phyloP scores from a whole-genome alignment of 2,329 filamentous ascomycete genomes.

The Colletotrichum kahawae region DNA sequence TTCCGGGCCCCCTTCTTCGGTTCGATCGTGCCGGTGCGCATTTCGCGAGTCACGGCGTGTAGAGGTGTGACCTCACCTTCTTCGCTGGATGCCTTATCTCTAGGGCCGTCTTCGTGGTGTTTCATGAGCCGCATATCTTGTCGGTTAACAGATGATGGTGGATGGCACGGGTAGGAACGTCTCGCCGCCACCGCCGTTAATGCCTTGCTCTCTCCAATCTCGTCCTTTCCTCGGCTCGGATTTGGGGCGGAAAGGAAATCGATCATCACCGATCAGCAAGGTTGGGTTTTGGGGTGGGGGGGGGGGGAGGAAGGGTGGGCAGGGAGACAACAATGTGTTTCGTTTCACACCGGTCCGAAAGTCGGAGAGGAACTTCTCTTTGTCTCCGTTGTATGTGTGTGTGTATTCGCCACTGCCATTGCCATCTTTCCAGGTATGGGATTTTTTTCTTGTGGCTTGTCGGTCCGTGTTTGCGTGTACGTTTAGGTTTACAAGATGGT shows the following conservation, averaged over 20 bases:
- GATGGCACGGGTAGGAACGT: neutral
- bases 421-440: neutral
- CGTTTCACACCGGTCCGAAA: conserved; percentile 1
- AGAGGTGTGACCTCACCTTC: neutral
- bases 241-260: neutral
- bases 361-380: neutral
- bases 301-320: neutral
- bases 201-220: neutral
- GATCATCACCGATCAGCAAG: neutral
- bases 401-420: neutral
- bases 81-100: neutral
- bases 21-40: neutral
- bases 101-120: neutral
- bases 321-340: neutral
- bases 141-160: neutral
- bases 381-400: neutral
- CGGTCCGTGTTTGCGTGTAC: neutral
- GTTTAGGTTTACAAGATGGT: neutral
- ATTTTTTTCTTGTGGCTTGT: neutral
- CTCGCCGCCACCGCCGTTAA: neutral
- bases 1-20: neutral
- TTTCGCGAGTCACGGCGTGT: neutral
- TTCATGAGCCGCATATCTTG: conserved; percentile 13
- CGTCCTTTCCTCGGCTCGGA: neutral
- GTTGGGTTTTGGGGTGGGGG: neutral